Base-by-base conservation (phyloP, 345 rosid genomes). In the Theobroma cacao region DNA sequence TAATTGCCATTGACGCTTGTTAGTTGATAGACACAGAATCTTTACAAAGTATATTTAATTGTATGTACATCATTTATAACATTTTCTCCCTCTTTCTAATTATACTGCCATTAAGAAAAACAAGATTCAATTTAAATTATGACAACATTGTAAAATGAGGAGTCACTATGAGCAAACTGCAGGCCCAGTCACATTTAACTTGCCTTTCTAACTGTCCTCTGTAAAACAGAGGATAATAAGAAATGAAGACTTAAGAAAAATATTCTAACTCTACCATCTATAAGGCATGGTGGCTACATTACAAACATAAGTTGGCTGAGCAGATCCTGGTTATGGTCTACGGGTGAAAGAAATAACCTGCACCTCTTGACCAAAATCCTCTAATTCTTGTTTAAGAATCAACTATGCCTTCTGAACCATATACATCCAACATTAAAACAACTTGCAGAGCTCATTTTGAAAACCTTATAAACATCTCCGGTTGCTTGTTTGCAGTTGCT, bases 331-430 rank as follows among this genome's bases (percentile, higher is more conserved):
- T 59, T 60, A 38, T 74, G 20, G 31, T 18, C 14, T 22, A 8
- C 78, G 63, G 71, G 22, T 33, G 45, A 47, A 62, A 33, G 24
- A 76, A 76, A 58, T 26, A 74, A 50, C 1, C 62, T 33, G 61
- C 61, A 64, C 1, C 22, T 22, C 38, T 43, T 1, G 38, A 20
- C 63, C 67, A 50, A 38, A 64, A 8, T 34, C 79, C 56, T 5
- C 2, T 2, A 11, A 59, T 59, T 18, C 28, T 15, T 3, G 26
- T 52, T 76, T 52, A 76, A 48, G 60, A 64, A 41, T 34, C 10
- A n/a, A 56, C 61, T 5, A 6, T n/a, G 20, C 3, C 24, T 7
- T 75, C 28, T 22, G 22, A 60, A 28, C 20, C 17, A 17, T 41
- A 45, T 11, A 28, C 47, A 60, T 17, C 45, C 63, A 58, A 17